These are phyloP conservation scores for Ceriops decandra DNA, from an alignment of 345 rosid species.

Conservation along the genomic window DNA sequence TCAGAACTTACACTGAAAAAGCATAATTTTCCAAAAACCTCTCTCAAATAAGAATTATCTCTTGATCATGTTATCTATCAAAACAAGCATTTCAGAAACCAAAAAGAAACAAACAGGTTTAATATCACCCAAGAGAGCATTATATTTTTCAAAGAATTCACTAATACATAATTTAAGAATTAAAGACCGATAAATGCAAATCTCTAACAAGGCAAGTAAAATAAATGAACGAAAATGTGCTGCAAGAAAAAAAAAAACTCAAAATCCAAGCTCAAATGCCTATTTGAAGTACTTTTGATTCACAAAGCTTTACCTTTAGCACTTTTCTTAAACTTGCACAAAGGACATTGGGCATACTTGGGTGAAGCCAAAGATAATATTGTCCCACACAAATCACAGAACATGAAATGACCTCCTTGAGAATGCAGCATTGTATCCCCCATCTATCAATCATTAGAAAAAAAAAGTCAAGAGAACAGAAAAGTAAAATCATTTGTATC, in stretches of 20 bases:
- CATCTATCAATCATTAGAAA: not conserved
- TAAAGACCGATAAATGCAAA: no score
- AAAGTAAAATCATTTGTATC: not conserved
- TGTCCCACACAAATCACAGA: constrained; percentile 52
- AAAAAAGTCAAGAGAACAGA: not conserved
- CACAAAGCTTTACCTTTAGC: constrained; percentile 32
- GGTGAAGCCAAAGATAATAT: constrained; percentile 26
- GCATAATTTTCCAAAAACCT: not conserved
- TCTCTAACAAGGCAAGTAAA: no score
- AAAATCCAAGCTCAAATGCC: no score
- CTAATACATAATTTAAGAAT: not conserved
- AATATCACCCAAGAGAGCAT: no score
- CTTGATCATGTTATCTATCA: no score
- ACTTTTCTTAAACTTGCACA: constrained; percentile 37
- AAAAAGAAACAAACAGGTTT: no score
- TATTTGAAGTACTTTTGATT: no score
- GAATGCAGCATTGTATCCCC: constrained; percentile 25
- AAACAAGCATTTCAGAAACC: no score
- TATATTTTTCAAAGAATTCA: no score
- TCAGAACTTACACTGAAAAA: no score
- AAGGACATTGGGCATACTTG: constrained; percentile 35
- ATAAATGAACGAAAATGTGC: not conserved
- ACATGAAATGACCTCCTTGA: constrained; percentile 42
- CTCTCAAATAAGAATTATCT: no score
- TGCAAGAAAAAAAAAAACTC: not conserved